A percentile compares a stretch with the other conserved stretches of the same genome.
Conservation (phyloP, 331 rosid genomes). For the Spiraea crenata region DNA sequence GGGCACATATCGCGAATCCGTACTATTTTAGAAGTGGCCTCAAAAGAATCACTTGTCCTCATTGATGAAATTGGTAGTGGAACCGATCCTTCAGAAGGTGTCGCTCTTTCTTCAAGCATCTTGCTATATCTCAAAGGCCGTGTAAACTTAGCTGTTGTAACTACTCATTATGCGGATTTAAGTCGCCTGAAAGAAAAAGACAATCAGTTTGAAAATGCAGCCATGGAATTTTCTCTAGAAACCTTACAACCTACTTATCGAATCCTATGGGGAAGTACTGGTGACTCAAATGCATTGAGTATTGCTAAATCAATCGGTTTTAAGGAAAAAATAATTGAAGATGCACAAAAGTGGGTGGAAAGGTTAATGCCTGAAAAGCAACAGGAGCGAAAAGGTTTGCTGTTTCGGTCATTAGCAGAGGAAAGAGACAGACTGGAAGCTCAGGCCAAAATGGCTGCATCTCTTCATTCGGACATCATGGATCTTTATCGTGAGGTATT, state of each 20-base stretch:
- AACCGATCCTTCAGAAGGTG: slow-evolving; percentile 98
- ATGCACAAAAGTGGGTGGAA: slow-evolving; percentile 68
- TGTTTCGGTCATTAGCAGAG: slow-evolving; percentile 61
- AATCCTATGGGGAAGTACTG: slow-evolving; percentile 87
- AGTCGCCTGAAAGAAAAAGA: slow-evolving; percentile 74
- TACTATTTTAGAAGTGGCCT: slow-evolving; percentile 68
- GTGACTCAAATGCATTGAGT: slow-evolving; percentile 85
- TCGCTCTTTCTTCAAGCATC: slow-evolving; percentile 91
- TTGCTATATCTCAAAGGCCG: slow-evolving; percentile 73
- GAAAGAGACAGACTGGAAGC: slow-evolving; percentile 74
- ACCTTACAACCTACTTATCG: slow-evolving; percentile 81
- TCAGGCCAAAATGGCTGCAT: slow-evolving; percentile 62
- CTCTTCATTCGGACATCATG: slow-evolving; percentile 59
- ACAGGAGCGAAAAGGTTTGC: slow-evolving; percentile 72
- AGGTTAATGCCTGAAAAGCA: slow-evolving; percentile 81
- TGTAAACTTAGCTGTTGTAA: slow-evolving; percentile 83
- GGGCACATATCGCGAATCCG: slow-evolving; percentile 80
- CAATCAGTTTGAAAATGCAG: slow-evolving; percentile 76
- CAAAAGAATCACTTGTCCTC: slow-evolving; percentile 81
- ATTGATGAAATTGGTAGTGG: slow-evolving; percentile 96
- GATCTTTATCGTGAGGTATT: slow-evolving; percentile 70
- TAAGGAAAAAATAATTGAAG: slow-evolving; percentile 56
- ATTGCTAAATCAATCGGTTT: slow-evolving; percentile 85
- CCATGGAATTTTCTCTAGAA: slow-evolving; percentile 77
- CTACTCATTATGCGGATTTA: slow-evolving; percentile 95